Evolutionary conservation across 805 yeast genomes (phyloP).

Genomic region (Wickerhamiella sergipiensis): DNA sequence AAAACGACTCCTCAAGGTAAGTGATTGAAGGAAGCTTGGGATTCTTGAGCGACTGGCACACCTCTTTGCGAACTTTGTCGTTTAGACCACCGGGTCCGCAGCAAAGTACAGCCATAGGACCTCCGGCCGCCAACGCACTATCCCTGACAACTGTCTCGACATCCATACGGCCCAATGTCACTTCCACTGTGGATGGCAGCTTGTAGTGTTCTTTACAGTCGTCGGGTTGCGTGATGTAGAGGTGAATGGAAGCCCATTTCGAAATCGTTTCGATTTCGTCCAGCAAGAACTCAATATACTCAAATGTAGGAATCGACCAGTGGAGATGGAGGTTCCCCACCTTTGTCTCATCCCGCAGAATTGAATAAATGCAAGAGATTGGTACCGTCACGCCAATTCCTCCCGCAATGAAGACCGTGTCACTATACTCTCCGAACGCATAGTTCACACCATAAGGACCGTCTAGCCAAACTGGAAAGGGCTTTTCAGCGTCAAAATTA

Average conservation of each 20-base stretch:
- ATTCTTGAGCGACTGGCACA: constrained; percentile 9
- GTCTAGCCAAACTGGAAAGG: constrained; percentile 34
- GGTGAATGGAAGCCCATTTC: neutral
- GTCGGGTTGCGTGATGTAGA: constrained; percentile 1
- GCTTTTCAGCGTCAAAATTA: constrained; percentile 5
- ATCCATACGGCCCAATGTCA: constrained; percentile 1
- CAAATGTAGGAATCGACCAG: constrained; percentile 12
- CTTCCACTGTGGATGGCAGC: neutral
- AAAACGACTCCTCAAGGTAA: constrained; percentile 12
- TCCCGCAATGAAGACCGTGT: constrained; percentile 36
- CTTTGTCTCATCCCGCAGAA: neutral
- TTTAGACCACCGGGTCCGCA: constrained; percentile 15
- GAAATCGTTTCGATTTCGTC: constrained; percentile 2
- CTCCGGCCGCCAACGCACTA: neutral
- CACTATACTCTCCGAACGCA: constrained; percentile 25
- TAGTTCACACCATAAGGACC: constrained; percentile 40
- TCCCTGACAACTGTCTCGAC: constrained; percentile 1
- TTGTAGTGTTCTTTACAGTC: neutral
- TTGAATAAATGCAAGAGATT: constrained; percentile 16
- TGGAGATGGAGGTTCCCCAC: constrained; percentile 7
- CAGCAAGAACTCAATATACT: constrained; percentile 7
- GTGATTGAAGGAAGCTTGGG: constrained; percentile 4
- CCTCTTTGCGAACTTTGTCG: constrained; percentile 9
- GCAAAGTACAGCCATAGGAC: constrained; percentile 9
- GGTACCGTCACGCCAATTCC: constrained; percentile 49